Evolutionary conservation across 441 rosid species (phyloP), one percentile per base, ranked within the genome.

Genomic region (Adansonia grandidieri): DNA sequence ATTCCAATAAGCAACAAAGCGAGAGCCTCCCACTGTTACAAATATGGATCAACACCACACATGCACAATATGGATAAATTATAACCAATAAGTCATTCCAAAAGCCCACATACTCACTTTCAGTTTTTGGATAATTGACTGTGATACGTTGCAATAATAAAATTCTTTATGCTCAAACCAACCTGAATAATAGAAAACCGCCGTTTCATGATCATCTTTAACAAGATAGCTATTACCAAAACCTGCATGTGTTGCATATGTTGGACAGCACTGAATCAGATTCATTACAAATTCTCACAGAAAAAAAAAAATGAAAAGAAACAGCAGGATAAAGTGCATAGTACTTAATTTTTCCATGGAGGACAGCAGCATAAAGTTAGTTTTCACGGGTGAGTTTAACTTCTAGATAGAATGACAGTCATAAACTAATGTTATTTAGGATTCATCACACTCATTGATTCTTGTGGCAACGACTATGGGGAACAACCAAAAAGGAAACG

Each of bases 1-100:
- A 96, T 96, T 47, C 99, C 99, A 82, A 96, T 96, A 68, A 96
- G 97, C 89, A 96, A 84, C 77, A 96, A 82, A 62, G 98, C 97
- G 78, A 96, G 98, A 81, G 99, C 99, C 82, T 96, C 98, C 99
- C 99, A 96, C 99, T 94, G 86, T 82, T 67, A 83, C 53, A 83
- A 76, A 66, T 20, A 51, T 14, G 15, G 11, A 73, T 40, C 77
- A 80, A 4, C 64, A 58, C 22, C 75, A 71, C 37, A 51, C 11
- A n/a, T 71, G 71, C 7, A 1, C 13, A 74, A 40, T 5, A 42
- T 19, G 56, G 77, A 47, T 74, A 48, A 42, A 74, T 5, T 45
- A 45, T 11, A 37, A 54, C 48, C n/a, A 63, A 11, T n/a, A 20
- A 28, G 51, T 11, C 56, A 65, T 76, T 4, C 9, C 79, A 53